Conservation (phyloP, 441 rosid species). For the Arabidopsis hybrid region DNA sequence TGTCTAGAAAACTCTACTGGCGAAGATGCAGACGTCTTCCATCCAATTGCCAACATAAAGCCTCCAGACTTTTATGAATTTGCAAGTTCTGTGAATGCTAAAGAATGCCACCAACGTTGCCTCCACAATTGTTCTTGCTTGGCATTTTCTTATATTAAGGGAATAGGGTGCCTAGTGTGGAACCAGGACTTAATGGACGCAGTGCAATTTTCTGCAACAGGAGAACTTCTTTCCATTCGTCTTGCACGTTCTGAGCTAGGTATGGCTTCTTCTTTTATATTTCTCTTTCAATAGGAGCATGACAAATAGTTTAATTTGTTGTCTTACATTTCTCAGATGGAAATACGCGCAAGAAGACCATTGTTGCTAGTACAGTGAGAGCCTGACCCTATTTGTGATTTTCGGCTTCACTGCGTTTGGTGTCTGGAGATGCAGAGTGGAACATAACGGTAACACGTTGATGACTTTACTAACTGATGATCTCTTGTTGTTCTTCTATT, state of each 20-base stretch:
- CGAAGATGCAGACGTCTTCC: slow-evolving; percentile 24
- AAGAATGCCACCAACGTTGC: slow-evolving; percentile 46
- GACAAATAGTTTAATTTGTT: neutral
- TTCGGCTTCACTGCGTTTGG: neutral
- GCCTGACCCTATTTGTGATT: slow-evolving; percentile 8
- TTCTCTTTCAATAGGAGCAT: neutral
- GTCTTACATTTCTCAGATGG: neutral
- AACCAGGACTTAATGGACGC: slow-evolving; percentile 57
- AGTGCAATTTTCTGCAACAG: slow-evolving; percentile 42
- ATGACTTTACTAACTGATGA: neutral
- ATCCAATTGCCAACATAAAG: slow-evolving; percentile 51
- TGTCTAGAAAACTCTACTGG: slow-evolving; percentile 50
- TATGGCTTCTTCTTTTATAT: too few relatives aligned
- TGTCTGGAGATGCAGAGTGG: slow-evolving; percentile 15
- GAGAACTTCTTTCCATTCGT: too few relatives aligned
- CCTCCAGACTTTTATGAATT: too few relatives aligned
- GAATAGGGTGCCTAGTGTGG: slow-evolving; percentile 73
- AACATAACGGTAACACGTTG: slow-evolving; percentile 7
- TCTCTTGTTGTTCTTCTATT: too few relatives aligned
- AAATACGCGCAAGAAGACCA: neutral
- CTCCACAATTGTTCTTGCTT: slow-evolving; percentile 63
- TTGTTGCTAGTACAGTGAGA: slow-evolving; percentile 1
- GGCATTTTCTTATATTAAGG: slow-evolving; percentile 49
- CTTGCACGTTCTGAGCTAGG: too few relatives aligned
- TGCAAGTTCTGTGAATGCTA: too few relatives aligned